Evolutionary conservation across 371 early-diverging fungal genomes (phyloP), one percentile per base, ranked within the genome.

Genomic region (Mucor mucedo): DNA sequence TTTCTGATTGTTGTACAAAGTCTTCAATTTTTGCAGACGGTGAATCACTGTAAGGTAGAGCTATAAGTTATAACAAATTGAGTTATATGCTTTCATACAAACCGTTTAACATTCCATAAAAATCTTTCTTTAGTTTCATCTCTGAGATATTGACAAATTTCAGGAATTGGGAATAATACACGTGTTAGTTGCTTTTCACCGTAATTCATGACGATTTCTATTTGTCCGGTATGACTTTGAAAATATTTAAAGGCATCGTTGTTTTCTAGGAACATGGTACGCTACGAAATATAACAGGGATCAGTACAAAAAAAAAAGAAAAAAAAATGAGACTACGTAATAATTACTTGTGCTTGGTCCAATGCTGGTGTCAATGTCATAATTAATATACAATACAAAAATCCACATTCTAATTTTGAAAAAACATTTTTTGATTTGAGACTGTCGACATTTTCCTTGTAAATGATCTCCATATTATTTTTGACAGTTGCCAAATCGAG

Each of bases 81-180:
- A 21, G 21, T 21, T 29, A 11, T 28, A 10, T 30, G 6, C 5
- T n/a, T 16, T 55, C 16, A 41, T 28, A 38, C 38, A 8, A 73
- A 77, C 74, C 80, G 69, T 44, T 83, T 79, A 9, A 73, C 77
- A 47, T 65, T 72, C 82, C 82, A 84, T 45, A 86, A 68, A 54
- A 86, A 86, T 1, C 79, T 63, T 33, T 77, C 65, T 66, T 83
- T 84, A 28, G 84, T 79, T 58, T 78, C 79, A 7, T 72, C 68
- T 35, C 80, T 69, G 7, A 86, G 38, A 53, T 82, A 77, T 41
- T 73, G 76, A 55, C 86, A 84, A 0, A 86, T 69, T 49, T 82
- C 84, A 7, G 86, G 86, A 56, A 86, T 82, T 42, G 84, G 83
- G 49, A 84, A 86, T 27, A 86, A 59, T 0, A 82, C 83, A 16